Evolutionary conservation across 352 stramenopile species (phyloP), one percentile per base, ranked within the genome.

Genomic region (Saprolegnia parasitica): DNA sequence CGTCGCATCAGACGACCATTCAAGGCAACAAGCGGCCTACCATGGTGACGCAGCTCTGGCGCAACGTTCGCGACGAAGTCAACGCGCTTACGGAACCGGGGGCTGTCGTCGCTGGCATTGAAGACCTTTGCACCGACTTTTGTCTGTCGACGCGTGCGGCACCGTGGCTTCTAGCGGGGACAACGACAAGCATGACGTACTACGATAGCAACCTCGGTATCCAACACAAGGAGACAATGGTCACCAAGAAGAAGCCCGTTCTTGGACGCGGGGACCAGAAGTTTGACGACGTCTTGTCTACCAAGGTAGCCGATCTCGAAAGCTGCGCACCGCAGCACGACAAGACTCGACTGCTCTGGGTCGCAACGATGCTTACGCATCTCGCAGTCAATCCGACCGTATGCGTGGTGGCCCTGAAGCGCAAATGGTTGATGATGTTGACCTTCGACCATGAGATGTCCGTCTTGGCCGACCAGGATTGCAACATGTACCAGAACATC

Each of bases 1-100:
- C 46, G 18, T 52, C 18, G 21, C 46, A 52, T 52, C 46, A 52
- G 21, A 52, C 46, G 21, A 52, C 46, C 46, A 52, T 52, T 52
- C 18, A 52, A 20, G 46, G 46, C 18, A 52, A 52, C 21, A 52
- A 18, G 18, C 46, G 46, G 21, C 46, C 46, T 52, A 20, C 18
- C 21, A 20, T 52, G 18, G 46, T 52, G 18, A 20, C 46, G 18
- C 46, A 52, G 21, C 18, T 52, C 21, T 52, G 46, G 46, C 21
- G 46, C 46, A 52, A 52, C 21, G 18, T 18, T 21, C 46, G 46
- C 21, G 21, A 52, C 18, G 18, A 52, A 52, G n/a, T 52, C 46
- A 20, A 18, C 21, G 46, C 46, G 18, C 21, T 21, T 52, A 52
- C 18, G 46, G 18, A 21, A 52, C 46, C 18, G 46, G 18, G 18